Base-by-base conservation (phyloP, 306 rosid species). In the Cicer pinnatifidum region DNA sequence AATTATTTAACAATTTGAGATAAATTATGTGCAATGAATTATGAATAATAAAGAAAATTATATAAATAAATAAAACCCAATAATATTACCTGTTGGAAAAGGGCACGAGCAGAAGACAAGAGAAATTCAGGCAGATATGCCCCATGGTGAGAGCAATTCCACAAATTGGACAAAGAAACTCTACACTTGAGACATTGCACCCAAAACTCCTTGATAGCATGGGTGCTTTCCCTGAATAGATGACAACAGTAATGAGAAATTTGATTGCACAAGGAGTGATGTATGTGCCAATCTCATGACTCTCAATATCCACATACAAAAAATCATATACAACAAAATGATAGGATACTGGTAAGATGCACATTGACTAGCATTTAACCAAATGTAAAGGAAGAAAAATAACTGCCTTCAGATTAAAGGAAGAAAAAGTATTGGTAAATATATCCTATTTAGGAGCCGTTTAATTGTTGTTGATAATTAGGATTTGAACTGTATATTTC, bases 21-120 rank as follows among this genome's bases (percentile, higher is more conserved):
- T 43, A 45, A 28, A 69, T 46, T 47, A 57, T 5, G 6, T 35
- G 38, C 60, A 61, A 74, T 6, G 28, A 51, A 71, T 19, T 45
- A 38, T 37, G 16, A 52, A 16, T 11, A 8, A 37, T 20, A 6
- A 50, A 51, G 15, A 71, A 52, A 56, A 13, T 12, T 6, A 35
- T 0, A 43, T 1, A 1, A 57, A 44, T 43, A 13, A 0, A 5
- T 13, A 67, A 9, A 44, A 60, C 37, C 3, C 45, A 46, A 72
- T 56, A 35, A 35, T 51, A 67, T 13, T 65, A 93, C 98, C 97
- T 89, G 97, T 83, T 86, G 91, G 78, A 94, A 86, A 89, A 94
- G 91, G 63, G 69, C 68, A 53, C 85, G 84, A 35, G 87, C 96
- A 76, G 91, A 78, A 51, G 87, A 85, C 61, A 85, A 77, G 84